Evolutionary conservation across 208 protist genomes (phyloP), one percentile per base, ranked within the genome.

Genomic region (Crithidia thermophila): DNA sequence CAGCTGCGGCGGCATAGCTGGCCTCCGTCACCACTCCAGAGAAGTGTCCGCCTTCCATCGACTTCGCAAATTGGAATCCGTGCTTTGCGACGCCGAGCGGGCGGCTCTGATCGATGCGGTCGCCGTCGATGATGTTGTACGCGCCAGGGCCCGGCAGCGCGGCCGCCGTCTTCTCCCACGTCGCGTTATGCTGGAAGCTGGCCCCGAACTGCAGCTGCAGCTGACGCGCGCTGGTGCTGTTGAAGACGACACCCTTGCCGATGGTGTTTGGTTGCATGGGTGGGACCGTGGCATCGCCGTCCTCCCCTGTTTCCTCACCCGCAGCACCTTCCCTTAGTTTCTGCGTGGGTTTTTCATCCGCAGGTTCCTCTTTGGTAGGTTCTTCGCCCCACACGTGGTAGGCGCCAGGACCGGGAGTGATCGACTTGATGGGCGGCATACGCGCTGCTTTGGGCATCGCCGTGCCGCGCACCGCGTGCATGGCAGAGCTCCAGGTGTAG

Each of bases 131-230:
- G 58, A 72, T 31, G 50, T 72, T 71, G 59, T 81, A 81, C 16
- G 68, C 64, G n/a, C 75, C 75, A 13, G 75, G 75, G 14, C 75
- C 75, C 0, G 75, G 75, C 43, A 73, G 30, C 6, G 68, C 65
- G 4, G 67, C 60, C n/a, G 42, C 62, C 1, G 50, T 63, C 51
- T 49, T 65, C 30, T 45, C 61, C 63, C 61, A 71, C 37, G 56
- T 67, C 4, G 72, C 23, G 42, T 27, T 49, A n/a, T 43, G 68
- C 52, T 67, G 59, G 39, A 50, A 75, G 7, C 51, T 21, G 1
- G 46, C 20, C 1, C 68, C 68, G 45, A 56, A 67, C 20, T 63
- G 60, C 42, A 75, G 60, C 51, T 75, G 68, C 6, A 75, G 50
- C 53, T 75, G 68, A 7, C 68, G 68, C 7, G 50, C 52, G 46